Conservation (phyloP, 176 grass and related monocot species). For the Bromus sterilis region DNA sequence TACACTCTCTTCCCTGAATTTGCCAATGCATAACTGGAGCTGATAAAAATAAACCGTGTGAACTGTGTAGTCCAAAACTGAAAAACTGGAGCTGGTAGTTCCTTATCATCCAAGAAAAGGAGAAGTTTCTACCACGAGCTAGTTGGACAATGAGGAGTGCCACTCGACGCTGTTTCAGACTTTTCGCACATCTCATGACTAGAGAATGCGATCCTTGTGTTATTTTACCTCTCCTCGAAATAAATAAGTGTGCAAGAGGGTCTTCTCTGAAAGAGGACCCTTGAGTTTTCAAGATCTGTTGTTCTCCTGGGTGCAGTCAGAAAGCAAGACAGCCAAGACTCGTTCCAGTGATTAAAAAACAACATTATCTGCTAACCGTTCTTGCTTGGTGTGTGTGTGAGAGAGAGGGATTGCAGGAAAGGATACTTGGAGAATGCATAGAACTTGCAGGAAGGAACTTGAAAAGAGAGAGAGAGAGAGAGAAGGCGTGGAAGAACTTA, state of each 20-base stretch:
- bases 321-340: background rate
- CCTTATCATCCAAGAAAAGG: background rate
- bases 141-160: background rate
- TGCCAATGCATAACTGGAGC: background rate
- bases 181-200: background rate
- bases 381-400: background rate
- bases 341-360: background rate
- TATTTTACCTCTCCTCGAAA: background rate
- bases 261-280: background rate
- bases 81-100: background rate
- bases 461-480: background rate
- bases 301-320: constrained; percentile 4
- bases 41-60: background rate
- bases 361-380: background rate
- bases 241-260: no score
- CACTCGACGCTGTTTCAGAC: background rate
- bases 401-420: background rate
- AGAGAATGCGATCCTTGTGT: background rate
- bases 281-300: constrained; percentile 1
- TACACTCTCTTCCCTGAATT: background rate
- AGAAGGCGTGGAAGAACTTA: background rate
- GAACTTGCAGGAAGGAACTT: background rate
- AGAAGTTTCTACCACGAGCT: background rate
- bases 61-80: background rate
- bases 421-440: background rate